Conservation (phyloP, 371 early-diverging fungal species). For the Funneliformis caledonium region DNA sequence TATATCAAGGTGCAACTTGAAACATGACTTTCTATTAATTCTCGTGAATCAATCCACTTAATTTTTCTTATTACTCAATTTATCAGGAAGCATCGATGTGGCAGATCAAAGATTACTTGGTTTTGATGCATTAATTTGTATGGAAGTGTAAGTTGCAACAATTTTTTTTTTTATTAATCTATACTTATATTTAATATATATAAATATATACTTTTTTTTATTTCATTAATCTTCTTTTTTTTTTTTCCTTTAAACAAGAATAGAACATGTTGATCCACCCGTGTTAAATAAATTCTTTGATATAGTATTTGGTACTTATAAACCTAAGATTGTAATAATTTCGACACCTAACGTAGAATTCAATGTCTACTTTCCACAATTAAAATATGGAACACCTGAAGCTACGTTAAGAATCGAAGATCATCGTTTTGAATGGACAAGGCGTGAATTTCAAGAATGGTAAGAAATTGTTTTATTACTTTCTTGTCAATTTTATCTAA, state of each 20-base stretch:
- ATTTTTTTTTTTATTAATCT: background rate
- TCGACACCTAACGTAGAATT: slow-evolving; percentile 90
- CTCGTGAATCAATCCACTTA: background rate
- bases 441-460: slow-evolving; percentile 82
- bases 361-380: slow-evolving; percentile 79
- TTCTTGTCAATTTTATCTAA: background rate
- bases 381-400: slow-evolving; percentile 74
- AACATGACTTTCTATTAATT: slow-evolving; percentile 34
- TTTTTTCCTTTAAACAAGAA: slow-evolving; percentile 30
- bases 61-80: slow-evolving; percentile 32
- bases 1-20: slow-evolving; percentile 58
- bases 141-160: slow-evolving; percentile 58
- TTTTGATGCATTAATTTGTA: slow-evolving; percentile 67
- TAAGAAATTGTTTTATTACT: slow-evolving; percentile 42
- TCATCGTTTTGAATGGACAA: slow-evolving; percentile 95
- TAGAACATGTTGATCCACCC: slow-evolving; percentile 66
- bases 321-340: slow-evolving; percentile 67
- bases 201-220: background rate
- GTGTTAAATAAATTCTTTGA: slow-evolving; percentile 60
- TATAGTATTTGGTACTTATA: slow-evolving; percentile 67
- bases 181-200: background rate
- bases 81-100: slow-evolving; percentile 56
- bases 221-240: slow-evolving; percentile 9
- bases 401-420: slow-evolving; percentile 78
- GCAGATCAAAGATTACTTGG: slow-evolving; percentile 52